Base-by-base conservation (phyloP, 2,329 filamentous ascomycete genomes). In the Diaporthe citrichinensis region DNA sequence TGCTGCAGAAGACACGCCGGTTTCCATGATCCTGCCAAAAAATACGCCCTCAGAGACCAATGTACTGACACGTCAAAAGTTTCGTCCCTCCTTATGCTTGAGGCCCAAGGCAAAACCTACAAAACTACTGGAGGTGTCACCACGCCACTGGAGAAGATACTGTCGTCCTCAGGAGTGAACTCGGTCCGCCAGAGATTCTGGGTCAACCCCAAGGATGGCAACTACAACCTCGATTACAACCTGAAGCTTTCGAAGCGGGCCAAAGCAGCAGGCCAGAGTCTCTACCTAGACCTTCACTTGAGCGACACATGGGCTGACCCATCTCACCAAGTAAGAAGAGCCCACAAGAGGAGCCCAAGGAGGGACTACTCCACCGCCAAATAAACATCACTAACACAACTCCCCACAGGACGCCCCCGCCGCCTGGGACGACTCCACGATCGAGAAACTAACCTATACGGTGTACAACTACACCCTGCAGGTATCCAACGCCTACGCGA, bases 231-330 rank as follows among this genome's bases (percentile, higher is more conserved):
- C 55, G 90, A 90, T 75, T 95, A 95, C 83, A 94, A 94, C 81
- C 80, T 95, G 77, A 84, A 89, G 72, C 87, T 95, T 23, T 93
- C 91, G 2, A 88, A 89, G 80, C 87, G 93, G 65, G 92, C 92
- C 4, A 88, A 91, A 78, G 89, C 89, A 3, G 91, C 88, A 1
- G 92, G 92, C 0, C 81, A 94, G 73, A 86, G 85, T 4, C 86
- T 94, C 51, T 90, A 89, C 78, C 83, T 94, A 25, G 90, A 93
- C 78, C 84, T 94, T 74, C 92, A 94, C 82, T 91, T 90, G 78
- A 91, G 89, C 81, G 92, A 94, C 83, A 93, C 90, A 1, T 94
- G 92, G 93, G 93, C 93, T 0, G 92, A 94, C 79, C 92, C 93
- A 0, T 84, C 82, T 1, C 83, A 93, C 73, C 93, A 95, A 80